A percentile compares a stretch with the other conserved stretches of the same genome.
phyloP scores from a whole-genome alignment of 805 yeast genomes.

The Yarrowia bubula region DNA sequence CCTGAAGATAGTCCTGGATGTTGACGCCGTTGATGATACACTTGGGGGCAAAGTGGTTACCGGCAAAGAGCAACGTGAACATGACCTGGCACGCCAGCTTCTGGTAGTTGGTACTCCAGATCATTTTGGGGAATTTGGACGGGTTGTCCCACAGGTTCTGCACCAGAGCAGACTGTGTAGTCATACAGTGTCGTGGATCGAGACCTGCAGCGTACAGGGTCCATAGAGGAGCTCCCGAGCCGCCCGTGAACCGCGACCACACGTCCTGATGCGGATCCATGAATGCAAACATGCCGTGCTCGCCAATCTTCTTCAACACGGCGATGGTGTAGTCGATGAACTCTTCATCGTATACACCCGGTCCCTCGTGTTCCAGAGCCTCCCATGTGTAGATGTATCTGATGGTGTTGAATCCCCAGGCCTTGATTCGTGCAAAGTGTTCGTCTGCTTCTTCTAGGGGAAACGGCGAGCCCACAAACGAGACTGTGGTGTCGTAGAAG shows the following conservation, averaged over 20 bases:
- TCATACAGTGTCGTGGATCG: constrained; percentile 64
- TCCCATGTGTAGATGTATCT: constrained; percentile 87
- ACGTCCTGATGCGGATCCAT: constrained; percentile 93
- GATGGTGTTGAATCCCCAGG: constrained; percentile 78
- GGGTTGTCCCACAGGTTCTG: constrained; percentile 55
- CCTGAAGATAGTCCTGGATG: constrained; percentile 75
- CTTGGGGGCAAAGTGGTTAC: constrained; percentile 71
- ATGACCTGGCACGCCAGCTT: constrained; percentile 74
- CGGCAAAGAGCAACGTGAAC: constrained; percentile 85
- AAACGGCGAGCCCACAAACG: constrained; percentile 83
- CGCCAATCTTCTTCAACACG: constrained; percentile 54
- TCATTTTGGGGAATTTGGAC: constrained; percentile 67
- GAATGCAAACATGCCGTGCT: constrained; percentile 69
- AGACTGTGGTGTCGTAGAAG: constrained; percentile 70
- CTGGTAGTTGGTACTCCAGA: constrained; percentile 85
- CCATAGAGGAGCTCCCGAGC: constrained; percentile 95
- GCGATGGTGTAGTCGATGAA: constrained; percentile 68
- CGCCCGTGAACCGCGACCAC: constrained; percentile 87
- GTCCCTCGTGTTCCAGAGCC: constrained; percentile 85
- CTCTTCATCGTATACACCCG: constrained; percentile 75
- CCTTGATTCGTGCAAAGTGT: constrained; percentile 68
- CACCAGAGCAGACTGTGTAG: constrained; percentile 71
- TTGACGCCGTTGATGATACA: constrained; percentile 65
- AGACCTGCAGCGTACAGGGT: constrained; percentile 85
- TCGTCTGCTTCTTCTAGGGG: constrained; percentile 66